Evolutionary conservation across 2,329 filamentous ascomycete species (phyloP).

Genomic region (Fusarium sororula): DNA sequence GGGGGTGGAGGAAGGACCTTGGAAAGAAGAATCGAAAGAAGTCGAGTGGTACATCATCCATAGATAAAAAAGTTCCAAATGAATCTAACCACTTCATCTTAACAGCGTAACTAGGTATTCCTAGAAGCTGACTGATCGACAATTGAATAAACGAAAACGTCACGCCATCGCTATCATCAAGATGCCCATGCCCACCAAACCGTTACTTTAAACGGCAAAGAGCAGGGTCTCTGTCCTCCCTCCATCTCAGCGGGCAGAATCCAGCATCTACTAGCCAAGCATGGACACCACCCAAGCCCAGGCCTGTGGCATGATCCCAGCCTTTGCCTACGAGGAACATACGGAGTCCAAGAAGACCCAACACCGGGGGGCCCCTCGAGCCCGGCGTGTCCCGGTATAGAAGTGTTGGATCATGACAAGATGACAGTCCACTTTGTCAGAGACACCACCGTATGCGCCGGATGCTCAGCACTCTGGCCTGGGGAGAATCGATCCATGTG

Average conservation of each 20-base stretch:
- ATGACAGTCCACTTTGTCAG: conserved; percentile 42
- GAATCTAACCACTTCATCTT: neutral
- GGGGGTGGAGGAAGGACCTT: conserved; percentile 6
- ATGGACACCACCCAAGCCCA: conserved; percentile 24
- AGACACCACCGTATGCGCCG: conserved; percentile 19
- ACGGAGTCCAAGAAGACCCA: conserved; percentile 22
- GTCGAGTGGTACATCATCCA: neutral
- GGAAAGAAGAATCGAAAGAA: neutral
- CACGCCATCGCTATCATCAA: conserved; percentile 17
- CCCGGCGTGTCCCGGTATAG: conserved; percentile 41
- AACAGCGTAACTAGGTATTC: neutral
- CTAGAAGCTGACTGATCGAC: conserved; percentile 16
- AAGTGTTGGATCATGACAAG: conserved; percentile 37
- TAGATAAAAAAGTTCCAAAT: neutral
- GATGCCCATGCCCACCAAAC: neutral
- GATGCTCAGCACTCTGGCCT: conserved; percentile 11
- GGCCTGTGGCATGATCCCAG: conserved; percentile 42
- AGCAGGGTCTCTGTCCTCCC: conserved; percentile 16
- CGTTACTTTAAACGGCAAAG: conserved; percentile 8
- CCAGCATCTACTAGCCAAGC: conserved; percentile 6
- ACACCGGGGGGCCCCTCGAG: conserved; percentile 14
- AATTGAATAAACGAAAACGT: conserved; percentile 13
- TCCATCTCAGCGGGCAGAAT: conserved; percentile 9
- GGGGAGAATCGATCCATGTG: conserved; percentile 29
- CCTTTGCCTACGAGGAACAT: conserved; percentile 27